Evolutionary conservation across 768 basidiomycete species (phyloP).

Genomic region (Gloeophyllum trabeum): DNA sequence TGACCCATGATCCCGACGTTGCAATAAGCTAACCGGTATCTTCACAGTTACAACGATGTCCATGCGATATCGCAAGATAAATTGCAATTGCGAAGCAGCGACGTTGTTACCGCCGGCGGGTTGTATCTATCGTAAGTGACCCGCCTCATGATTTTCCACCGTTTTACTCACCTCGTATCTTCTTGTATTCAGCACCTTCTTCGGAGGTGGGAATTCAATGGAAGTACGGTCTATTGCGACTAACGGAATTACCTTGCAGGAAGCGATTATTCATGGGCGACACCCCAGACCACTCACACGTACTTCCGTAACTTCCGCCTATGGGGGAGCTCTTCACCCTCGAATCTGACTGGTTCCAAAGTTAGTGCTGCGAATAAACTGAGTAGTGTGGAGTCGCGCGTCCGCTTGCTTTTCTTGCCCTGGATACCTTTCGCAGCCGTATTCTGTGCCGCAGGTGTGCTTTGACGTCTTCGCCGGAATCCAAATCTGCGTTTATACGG

Average conservation of each 20-base stretch:
- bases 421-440: no score
- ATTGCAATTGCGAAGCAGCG: slow-evolving; percentile 50
- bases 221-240: slow-evolving; percentile 4
- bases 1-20: not conserved
- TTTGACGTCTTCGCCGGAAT: no score
- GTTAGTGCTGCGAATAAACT: not conserved
- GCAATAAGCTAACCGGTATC: not conserved
- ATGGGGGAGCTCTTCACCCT: slow-evolving; percentile 43
- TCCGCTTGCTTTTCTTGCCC: no score
- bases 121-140: slow-evolving; percentile 65
- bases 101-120: slow-evolving; percentile 47
- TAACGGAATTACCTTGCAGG: slow-evolving; percentile 22
- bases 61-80: slow-evolving; percentile 46
- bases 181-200: slow-evolving; percentile 52
- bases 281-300: slow-evolving; percentile 52
- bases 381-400: not conserved
- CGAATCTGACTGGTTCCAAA: slow-evolving; percentile 20
- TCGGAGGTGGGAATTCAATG: slow-evolving; percentile 41
- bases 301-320: slow-evolving; percentile 70
- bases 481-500: no score
- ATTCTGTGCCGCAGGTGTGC: no score
- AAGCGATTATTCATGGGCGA: slow-evolving; percentile 61
- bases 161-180: slow-evolving; percentile 3
- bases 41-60: slow-evolving; percentile 54
- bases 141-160: slow-evolving; percentile 1